Evolutionary conservation across 2,329 filamentous ascomycete species (phyloP), one percentile per base, ranked within the genome.

Genomic region (Ophiostoma australiae): DNA sequence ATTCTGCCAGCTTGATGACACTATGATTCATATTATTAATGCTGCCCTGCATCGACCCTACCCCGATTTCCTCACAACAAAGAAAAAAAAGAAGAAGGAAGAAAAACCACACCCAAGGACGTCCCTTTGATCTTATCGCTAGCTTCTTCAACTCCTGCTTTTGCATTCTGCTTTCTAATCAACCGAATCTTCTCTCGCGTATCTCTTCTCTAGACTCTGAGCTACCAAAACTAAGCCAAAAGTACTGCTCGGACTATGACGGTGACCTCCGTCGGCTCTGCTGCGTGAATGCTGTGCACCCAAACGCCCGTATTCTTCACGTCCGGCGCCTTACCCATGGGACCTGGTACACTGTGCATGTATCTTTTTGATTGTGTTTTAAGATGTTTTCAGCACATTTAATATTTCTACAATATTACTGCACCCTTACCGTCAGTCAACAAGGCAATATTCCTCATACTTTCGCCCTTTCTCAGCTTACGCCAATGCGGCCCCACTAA

Each of bases 21-120:
- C 11, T n/a, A 58, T 58, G n/a, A 58, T 58, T 27, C 52, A 58
- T 58, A 58, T 58, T 27, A 27, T 58, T 58, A 58, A 58, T 58
- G 10, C 23, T 23, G 17, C 52, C 52, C 23, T 31, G 8, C 31
- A 13, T n/a, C 15, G 13, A 15, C 6, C 20, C 17, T n/a, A 3
- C 20, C 4, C 4, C 17, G 44, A 20, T 15, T 55, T n/a, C 10
- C 23, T 31, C 52, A 15, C 23, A 23, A 58, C 52, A 58, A 58
- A 58, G 52, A 58, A 58, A 58, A 11, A 17, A 15, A n/a, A 41
- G 20, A 23, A 58, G 10, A 58, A 58, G 27, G 52, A 58, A 58
- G 27, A 11, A n/a, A 11, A 13, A 41, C 10, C 39, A 41, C 11
- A 2, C 44, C 41, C 3, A 55, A n/a, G 52, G 52, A 55, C 52